phyloP scores from a whole-genome alignment of 495 filamentous ascomycete genomes.

The Penicillium fimorum region DNA sequence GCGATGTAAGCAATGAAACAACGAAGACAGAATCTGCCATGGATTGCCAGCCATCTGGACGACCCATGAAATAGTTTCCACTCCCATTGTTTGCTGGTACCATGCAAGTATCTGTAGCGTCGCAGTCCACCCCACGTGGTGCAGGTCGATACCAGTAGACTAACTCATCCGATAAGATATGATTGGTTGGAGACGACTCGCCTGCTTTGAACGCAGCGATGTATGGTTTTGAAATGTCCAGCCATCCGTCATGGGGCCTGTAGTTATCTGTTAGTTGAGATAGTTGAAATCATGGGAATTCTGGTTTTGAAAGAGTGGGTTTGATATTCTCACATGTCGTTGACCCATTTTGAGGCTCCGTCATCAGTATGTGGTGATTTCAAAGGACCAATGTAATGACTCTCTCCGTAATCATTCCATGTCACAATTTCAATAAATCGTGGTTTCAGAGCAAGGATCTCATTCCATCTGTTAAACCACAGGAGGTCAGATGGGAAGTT shows the following conservation, averaged over 20 bases:
- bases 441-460: constrained; percentile 48
- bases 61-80: constrained; percentile 51
- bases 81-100: constrained; percentile 31
- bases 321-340: constrained; percentile 42
- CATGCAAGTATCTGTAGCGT: constrained; percentile 38
- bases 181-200: constrained; percentile 25
- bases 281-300: background rate
- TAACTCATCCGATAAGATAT: constrained; percentile 44
- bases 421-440: constrained; percentile 58
- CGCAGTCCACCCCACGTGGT: constrained; percentile 32
- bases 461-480: constrained; percentile 51
- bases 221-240: constrained; percentile 48
- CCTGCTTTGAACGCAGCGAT: constrained; percentile 58
- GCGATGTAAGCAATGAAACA: constrained; percentile 48
- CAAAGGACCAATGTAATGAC: constrained; percentile 49
- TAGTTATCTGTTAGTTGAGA: background rate
- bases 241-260: constrained; percentile 41
- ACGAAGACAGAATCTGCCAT: constrained; percentile 54
- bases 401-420: constrained; percentile 68
- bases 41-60: constrained; percentile 48
- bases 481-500: constrained; percentile 49
- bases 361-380: constrained; percentile 52
- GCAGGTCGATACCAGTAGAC: constrained; percentile 48
- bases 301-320: background rate
- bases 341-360: constrained; percentile 57